Conservation (phyloP, 2,329 filamentous ascomycete genomes). For the Orbilia blumenaviensis region DNA sequence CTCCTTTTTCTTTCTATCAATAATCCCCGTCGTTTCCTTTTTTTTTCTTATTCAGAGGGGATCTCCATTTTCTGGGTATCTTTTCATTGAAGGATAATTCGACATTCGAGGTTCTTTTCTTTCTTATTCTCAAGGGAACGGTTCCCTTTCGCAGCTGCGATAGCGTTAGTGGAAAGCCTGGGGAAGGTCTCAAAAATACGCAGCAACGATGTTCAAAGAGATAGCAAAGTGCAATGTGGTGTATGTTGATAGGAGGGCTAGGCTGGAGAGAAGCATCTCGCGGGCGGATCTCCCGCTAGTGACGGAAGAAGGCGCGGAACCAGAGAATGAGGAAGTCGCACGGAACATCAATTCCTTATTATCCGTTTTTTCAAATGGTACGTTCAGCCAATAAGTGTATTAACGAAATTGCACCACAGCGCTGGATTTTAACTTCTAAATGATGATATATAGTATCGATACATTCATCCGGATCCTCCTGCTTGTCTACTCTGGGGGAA, state of each 20-base stretch:
- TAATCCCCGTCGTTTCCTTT: conserved; percentile 12
- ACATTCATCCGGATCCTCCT: conserved; percentile 67
- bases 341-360: conserved; percentile 65
- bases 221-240: conserved; percentile 63
- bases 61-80: conserved; percentile 17
- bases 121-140: not conserved
- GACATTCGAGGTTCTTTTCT: conserved; percentile 18
- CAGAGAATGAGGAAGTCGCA: conserved; percentile 63
- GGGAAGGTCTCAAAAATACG: conserved; percentile 1
- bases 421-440: conserved; percentile 53
- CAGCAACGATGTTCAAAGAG: conserved; percentile 58
- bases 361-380: conserved; percentile 67
- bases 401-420: not conserved
- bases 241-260: conserved; percentile 62
- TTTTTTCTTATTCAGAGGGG: conserved; percentile 6
- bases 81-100: conserved; percentile 28
- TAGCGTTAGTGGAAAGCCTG: conserved; percentile 28
- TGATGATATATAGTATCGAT: conserved; percentile 61
- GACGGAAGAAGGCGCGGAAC: conserved; percentile 58
- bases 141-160: conserved; percentile 30
- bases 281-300: conserved; percentile 58
- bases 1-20: not conserved
- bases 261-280: conserved; percentile 60
- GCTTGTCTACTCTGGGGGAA: conserved; percentile 66
- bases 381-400: conserved; percentile 54